phyloP scores from a whole-genome alignment of 306 rosid genomes.

The Canavalia gladiata region DNA sequence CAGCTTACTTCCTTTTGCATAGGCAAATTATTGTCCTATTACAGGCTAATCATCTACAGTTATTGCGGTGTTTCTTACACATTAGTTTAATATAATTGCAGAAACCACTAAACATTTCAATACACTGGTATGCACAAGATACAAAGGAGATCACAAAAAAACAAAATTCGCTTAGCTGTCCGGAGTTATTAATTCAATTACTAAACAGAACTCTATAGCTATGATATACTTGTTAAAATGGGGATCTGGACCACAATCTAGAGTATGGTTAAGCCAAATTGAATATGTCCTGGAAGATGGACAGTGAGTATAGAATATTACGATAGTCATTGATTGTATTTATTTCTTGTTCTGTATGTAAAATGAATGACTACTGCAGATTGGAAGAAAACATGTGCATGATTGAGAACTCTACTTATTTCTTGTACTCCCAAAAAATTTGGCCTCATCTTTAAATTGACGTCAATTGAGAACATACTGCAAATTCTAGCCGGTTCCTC shows the following conservation, averaged over 20 bases:
- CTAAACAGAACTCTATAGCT: background rate
- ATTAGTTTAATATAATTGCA: background rate
- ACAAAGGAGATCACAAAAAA: slow-evolving; percentile 3
- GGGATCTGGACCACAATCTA: slow-evolving; percentile 48
- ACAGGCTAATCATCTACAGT: background rate
- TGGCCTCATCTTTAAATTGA: background rate
- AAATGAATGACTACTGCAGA: slow-evolving; percentile 28
- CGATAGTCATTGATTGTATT: background rate
- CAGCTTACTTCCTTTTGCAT: slow-evolving; percentile 3
- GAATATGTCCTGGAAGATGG: background rate
- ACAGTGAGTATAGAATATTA: background rate
- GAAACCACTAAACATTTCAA: background rate
- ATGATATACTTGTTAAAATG: slow-evolving; percentile 30
- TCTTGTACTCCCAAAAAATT: background rate
- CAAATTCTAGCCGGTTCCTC: background rate
- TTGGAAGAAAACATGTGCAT: slow-evolving; percentile 12
- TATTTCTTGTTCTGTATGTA: slow-evolving; percentile 3
- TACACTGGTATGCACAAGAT: background rate
- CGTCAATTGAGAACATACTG: background rate
- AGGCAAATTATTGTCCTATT: slow-evolving; percentile 18
- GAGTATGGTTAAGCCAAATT: slow-evolving; percentile 3
- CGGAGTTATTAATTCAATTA: background rate
- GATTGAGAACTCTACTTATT: slow-evolving; percentile 32
- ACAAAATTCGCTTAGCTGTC: slow-evolving; percentile 6
- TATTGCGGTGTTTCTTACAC: background rate